These are phyloP conservation scores for Trichoderma lentiforme DNA, from an alignment of 2,329 filamentous ascomycete genomes.

Conservation along the genomic window DNA sequence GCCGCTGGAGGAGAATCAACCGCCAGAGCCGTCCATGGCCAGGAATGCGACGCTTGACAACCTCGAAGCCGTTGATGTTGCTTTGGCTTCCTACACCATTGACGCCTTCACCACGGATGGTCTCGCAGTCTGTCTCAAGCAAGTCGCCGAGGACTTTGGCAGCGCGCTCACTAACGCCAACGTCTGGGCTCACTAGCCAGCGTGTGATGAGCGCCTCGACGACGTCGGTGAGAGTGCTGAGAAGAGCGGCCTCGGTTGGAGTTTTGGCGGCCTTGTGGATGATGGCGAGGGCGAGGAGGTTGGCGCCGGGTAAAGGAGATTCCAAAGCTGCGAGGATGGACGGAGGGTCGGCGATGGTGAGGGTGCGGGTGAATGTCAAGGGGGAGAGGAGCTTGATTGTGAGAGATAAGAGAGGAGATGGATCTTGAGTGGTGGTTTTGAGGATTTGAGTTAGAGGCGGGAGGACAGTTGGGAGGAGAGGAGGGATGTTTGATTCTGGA, in stretches of 20 bases:
- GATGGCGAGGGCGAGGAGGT: constrained; percentile 55
- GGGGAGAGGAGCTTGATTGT: constrained; percentile 55
- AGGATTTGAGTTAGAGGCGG: constrained; percentile 53
- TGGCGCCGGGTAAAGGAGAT: constrained; percentile 54
- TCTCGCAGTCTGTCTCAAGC: constrained; percentile 53
- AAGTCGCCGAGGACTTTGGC: constrained; percentile 50
- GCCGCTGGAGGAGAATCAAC: constrained; percentile 46
- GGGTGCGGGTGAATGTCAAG: constrained; percentile 48
- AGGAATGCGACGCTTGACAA: constrained; percentile 38
- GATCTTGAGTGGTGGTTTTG: constrained; percentile 48
- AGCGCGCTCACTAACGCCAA: constrained; percentile 55
- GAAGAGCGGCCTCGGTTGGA: constrained; percentile 47
- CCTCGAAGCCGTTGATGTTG: constrained; percentile 31
- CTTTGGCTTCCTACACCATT: constrained; percentile 21
- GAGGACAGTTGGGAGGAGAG: constrained; percentile 51
- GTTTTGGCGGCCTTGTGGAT: constrained; percentile 52
- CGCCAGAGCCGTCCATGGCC: constrained; percentile 55
- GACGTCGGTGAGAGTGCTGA: constrained; percentile 48
- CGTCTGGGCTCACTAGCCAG: constrained; percentile 53
- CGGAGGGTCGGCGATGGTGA: constrained; percentile 50
- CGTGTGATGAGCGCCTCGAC: constrained; percentile 46
- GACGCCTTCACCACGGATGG: constrained; percentile 29
- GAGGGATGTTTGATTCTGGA: constrained; percentile 49
- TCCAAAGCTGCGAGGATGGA: constrained; percentile 50
- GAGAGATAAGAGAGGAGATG: constrained; percentile 49